A percentile compares a stretch with the other conserved stretches of the same genome.
phyloP scores from a whole-genome alignment of 2,329 filamentous ascomycete species.

The Colletotrichum sidae region DNA sequence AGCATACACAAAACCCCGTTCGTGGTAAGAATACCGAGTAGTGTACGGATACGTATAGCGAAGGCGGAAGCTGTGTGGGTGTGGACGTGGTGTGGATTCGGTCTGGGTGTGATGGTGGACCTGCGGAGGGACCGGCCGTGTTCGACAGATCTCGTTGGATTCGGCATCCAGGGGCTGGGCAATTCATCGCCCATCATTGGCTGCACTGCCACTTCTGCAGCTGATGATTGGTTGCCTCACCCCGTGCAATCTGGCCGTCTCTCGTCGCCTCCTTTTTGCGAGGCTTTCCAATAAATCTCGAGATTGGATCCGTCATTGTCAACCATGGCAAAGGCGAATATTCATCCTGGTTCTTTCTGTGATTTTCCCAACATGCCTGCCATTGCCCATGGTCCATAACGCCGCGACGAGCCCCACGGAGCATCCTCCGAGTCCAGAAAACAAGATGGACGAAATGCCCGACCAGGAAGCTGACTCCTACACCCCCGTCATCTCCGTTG shows the following conservation, averaged over 20 bases:
- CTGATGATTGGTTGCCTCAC: slow-evolving; percentile 35
- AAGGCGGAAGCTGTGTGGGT: too few species aligned
- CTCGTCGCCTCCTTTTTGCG: slow-evolving; percentile 36
- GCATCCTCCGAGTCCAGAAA: slow-evolving; percentile 25
- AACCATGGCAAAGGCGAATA: slow-evolving; percentile 18
- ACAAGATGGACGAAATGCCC: background rate
- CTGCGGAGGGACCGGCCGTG: slow-evolving; percentile 7
- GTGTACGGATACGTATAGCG: too few species aligned
- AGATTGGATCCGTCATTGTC: slow-evolving; percentile 21
- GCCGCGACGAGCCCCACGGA: slow-evolving; percentile 23
- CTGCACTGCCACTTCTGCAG: background rate
- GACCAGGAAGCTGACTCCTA: slow-evolving; percentile 35
- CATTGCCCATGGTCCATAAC: background rate
- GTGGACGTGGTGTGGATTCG: too few species aligned
- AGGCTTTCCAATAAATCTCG: slow-evolving; percentile 31
- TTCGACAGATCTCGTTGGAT: slow-evolving; percentile 30
- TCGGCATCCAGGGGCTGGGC: slow-evolving; percentile 32
- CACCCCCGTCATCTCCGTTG: slow-evolving; percentile 1
- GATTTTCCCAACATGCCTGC: background rate
- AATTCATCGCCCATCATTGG: slow-evolving; percentile 26
- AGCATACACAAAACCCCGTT: too few species aligned
- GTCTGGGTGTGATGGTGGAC: too few species aligned
- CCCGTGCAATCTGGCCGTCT: slow-evolving; percentile 26
- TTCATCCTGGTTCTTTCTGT: slow-evolving; percentile 1
- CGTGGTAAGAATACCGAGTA: too few species aligned